A percentile compares a stretch with the other conserved stretches of the same genome.
Evolutionary conservation across 345 rosid species (phyloP).

Genomic region (Angophora floribunda): DNA sequence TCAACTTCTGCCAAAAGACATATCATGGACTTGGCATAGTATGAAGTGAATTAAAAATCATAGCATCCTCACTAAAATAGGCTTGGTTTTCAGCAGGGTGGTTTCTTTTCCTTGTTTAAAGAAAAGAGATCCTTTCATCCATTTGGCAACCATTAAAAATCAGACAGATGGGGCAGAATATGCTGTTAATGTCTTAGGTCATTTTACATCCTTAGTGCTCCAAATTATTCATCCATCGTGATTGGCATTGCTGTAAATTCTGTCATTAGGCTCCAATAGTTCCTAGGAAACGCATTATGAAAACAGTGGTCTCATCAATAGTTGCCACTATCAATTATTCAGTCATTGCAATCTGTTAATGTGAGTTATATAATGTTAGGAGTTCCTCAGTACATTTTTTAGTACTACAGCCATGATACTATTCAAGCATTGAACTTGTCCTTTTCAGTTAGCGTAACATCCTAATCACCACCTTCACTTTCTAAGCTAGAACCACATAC

Average conservation of each 20-base stretch:
- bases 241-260: neutral
- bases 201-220: neutral
- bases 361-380: too few species aligned
- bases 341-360: neutral
- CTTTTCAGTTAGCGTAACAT: neutral
- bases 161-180: neutral
- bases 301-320: neutral
- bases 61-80: neutral
- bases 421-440: too few species aligned
- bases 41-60: neutral
- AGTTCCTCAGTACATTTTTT: too few species aligned
- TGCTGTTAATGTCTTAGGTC: neutral
- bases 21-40: neutral
- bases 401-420: too few species aligned
- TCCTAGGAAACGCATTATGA: neutral
- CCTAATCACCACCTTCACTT: neutral
- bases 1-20: too few species aligned
- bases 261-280: neutral
- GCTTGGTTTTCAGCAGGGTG: neutral
- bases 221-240: neutral
- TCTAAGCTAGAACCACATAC: neutral
- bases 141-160: neutral
- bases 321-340: too few species aligned
- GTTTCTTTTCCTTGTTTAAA: neutral
- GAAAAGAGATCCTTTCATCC: neutral